A percentile compares a stretch with the other conserved stretches of the same genome.
Evolutionary conservation across 345 rosid genomes (phyloP).

Genomic region (Eucalyptus marginata): DNA sequence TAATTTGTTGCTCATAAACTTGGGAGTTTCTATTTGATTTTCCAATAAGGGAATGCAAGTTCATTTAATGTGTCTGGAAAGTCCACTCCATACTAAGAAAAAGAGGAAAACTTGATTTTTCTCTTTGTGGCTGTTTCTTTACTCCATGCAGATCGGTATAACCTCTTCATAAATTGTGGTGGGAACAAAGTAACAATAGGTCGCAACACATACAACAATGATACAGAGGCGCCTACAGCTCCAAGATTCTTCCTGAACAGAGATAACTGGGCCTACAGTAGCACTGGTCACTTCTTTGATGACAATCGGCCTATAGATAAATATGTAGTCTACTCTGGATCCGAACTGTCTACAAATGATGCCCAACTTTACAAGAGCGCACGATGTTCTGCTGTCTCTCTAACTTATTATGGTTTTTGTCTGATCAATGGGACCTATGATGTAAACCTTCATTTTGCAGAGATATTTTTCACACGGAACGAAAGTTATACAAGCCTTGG

Average conservation of each 20-base stretch:
- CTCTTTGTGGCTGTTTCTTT: neutral
- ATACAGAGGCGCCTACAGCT: slow-evolving; percentile 5
- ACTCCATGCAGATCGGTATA: neutral
- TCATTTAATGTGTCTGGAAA: neutral
- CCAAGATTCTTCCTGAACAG: neutral
- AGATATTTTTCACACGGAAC: slow-evolving; percentile 32
- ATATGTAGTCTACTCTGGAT: neutral
- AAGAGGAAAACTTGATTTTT: neutral
- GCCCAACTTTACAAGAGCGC: slow-evolving; percentile 24
- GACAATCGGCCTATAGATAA: neutral
- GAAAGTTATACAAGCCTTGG: slow-evolving; percentile 27
- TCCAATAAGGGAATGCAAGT: neutral
- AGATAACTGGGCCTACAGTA: slow-evolving; percentile 34
- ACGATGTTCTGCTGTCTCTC: slow-evolving; percentile 28
- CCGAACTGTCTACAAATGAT: slow-evolving; percentile 1
- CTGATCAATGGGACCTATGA: slow-evolving; percentile 26
- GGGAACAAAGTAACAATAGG: neutral
- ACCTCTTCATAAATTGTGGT: neutral
- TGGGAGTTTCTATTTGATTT: neutral
- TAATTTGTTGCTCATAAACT: neutral
- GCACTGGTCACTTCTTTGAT: slow-evolving; percentile 41
- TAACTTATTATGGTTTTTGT: slow-evolving; percentile 41
- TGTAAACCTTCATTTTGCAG: slow-evolving; percentile 71
- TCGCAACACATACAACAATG: slow-evolving; percentile 3
- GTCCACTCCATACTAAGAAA: neutral